A percentile compares a stretch with the other conserved stretches of the same genome.
These are phyloP conservation scores for Lepidium didymum DNA, from an alignment of 345 rosid genomes.

Conservation along the genomic window DNA sequence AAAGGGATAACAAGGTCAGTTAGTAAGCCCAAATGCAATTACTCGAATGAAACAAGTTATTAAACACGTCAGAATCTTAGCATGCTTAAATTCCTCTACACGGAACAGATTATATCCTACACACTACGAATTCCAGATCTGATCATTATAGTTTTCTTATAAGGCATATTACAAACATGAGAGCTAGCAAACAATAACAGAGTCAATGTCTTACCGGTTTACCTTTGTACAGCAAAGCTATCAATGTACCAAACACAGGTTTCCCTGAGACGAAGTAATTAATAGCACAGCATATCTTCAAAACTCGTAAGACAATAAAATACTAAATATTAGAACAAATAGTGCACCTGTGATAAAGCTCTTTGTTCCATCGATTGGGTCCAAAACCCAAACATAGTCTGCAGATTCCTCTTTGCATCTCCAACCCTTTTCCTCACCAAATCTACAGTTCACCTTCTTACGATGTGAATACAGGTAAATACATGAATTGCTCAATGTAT, in stretches of 20 bases:
- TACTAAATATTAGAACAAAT: not conserved
- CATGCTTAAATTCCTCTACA: not conserved
- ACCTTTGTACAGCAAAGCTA: constrained; percentile 68
- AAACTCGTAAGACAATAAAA: not conserved
- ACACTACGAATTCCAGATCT: not conserved
- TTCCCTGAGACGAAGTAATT: constrained; percentile 53
- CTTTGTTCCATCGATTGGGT: constrained; percentile 96
- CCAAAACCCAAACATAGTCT: constrained; percentile 94
- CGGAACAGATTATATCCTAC: not conserved
- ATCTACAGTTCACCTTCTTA: constrained; percentile 42
- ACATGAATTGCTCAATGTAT: not conserved
- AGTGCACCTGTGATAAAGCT: constrained; percentile 79
- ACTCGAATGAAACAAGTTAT: not conserved
- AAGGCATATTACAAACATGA: not conserved
- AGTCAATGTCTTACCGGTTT: constrained; percentile 60
- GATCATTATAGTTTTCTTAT: not conserved
- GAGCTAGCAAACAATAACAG: constrained; percentile 3
- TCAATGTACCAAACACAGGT: constrained; percentile 86
- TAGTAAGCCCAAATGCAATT: constrained; percentile 15
- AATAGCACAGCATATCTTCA: not conserved
- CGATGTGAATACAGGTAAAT: not conserved
- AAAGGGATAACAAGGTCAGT: not conserved
- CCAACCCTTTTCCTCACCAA: constrained; percentile 98
- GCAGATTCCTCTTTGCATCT: constrained; percentile 68
- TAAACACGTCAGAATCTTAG: not conserved